Evolutionary conservation across 2,329 filamentous ascomycete genomes (phyloP), one percentile per base, ranked within the genome.

Genomic region (Bretziella fagacearum): DNA sequence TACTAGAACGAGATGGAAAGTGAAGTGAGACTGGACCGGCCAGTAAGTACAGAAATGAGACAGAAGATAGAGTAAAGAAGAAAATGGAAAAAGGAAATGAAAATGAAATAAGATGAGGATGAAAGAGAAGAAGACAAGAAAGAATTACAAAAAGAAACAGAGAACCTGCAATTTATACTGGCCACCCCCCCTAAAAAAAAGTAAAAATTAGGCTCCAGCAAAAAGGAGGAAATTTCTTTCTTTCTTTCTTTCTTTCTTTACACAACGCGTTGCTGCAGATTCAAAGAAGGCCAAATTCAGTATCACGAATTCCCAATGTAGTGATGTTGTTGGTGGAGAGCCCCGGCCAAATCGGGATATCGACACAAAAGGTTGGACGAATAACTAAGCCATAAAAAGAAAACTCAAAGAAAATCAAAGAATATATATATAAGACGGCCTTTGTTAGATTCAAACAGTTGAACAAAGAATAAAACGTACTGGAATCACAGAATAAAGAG

Each of bases 1-100:
- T 30, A 39, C 35, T 23, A 39, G 35, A 39, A 39, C 18, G 8
- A 39, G 35, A 43, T 43, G 51, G 43, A 46, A 32, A 17, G 42
- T 49, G 43, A 33, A 47, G 33, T 32, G 50, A 45, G 39, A 44
- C 20, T 46, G 43, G 29, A 46, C 30, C 30, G 25, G 23, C 30
- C 30, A 46, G 43, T 2, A 32, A 42, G 45, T 10, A 35, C 11
- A 35, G 18, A 35, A 32, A 47, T 17, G 18, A 47, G 20, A 47
- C 22, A 22, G 42, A 42, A 32, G 36, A 23, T 40, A 25, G 13
- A 33, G 3, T n/a, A 41, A 23, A 10, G 44, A 36, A 20, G 17
- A 29, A 23, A 29, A 44, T n/a, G 29, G 22, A 44, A n/a, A 44
- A 44, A 5, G 20, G 17, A 44, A 44, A 32, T 4, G 22, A 15